Base-by-base conservation (phyloP, 1,139 yeast species). In the Taphrina deformans region DNA sequence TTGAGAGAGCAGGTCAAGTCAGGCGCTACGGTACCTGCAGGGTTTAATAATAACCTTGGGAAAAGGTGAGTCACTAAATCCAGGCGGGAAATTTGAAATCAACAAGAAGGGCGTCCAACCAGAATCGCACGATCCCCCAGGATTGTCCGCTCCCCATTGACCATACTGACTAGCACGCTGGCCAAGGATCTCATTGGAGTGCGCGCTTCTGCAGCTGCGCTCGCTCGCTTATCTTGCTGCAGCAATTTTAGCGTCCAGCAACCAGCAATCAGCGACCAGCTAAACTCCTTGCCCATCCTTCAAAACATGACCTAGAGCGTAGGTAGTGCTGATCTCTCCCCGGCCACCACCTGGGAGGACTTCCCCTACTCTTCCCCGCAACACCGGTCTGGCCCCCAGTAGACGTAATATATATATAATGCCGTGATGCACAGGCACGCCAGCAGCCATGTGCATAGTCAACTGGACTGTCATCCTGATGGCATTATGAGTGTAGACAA, bases 41-140 rank as follows among this genome's bases (percentile, higher is more conserved):
- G 48, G 48, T 44, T 44, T 44, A 44, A 44, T 44, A 44, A 6
- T 21, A 44, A 21, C 27, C 48, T 44, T 21, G 21, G 48, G 5
- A 44, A 44, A 44, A 44, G 24, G 48, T 44, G 48, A 44, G n/a
- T 44, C 48, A 44, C 48, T 44, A 21, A 21, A 5, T 18, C 27
- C n/a, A 10, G n/a, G n/a, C 48, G 48, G 27, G 48, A 23, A 21
- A 44, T 44, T 44, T 21, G 48, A 44, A 44, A 44, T 44, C 48
- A 44, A 44, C 27, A 44, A 44, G 27, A 12, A 7, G 14, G 48
- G 27, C 48, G 27, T 21, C 48, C 48, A 44, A 44, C 48, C 48
- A 44, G 27, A 44, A 44, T 21, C 27, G 48, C 27, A 21, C 48
- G 48, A 44, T 44, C 48, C 24, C 18, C 27, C 7, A 10, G 10